Evolutionary conservation across 441 rosid species (phyloP).

Genomic region (Brassica hybrid): DNA sequence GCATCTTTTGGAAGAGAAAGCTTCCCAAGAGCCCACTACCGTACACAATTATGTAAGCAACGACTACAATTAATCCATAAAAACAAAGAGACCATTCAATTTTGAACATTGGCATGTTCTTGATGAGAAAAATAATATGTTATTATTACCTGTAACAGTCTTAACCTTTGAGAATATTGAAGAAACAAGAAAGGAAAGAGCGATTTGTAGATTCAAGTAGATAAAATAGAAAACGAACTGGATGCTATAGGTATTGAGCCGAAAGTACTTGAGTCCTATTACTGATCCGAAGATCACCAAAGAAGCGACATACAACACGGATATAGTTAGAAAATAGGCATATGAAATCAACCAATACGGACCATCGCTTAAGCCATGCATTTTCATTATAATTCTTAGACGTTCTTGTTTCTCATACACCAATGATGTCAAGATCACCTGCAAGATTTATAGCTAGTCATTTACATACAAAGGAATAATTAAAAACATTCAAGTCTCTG

Average conservation of each 20-base stretch:
- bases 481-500: not conserved
- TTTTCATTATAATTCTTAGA: constrained; percentile 95
- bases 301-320: constrained; percentile 64
- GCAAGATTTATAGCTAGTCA: constrained; percentile 16
- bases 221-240: constrained; percentile 76
- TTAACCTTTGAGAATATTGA: constrained; percentile 75
- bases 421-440: constrained; percentile 78
- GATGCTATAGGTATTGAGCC: constrained; percentile 69
- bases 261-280: constrained; percentile 78
- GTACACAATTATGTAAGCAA: constrained; percentile 70
- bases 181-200: constrained; percentile 75
- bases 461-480: not conserved
- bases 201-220: constrained; percentile 83
- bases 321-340: constrained; percentile 74
- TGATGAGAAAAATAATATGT: constrained; percentile 9
- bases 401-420: constrained; percentile 89
- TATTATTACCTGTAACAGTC: constrained; percentile 80
- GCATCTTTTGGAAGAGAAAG: constrained; percentile 62
- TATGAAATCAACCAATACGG: constrained; percentile 95
- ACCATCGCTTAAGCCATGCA: constrained; percentile 99
- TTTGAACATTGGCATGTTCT: constrained; percentile 7
- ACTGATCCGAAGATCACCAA: constrained; percentile 79
- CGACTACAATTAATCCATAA: constrained; percentile 54
- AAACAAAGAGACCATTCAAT: not conserved
- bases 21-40: constrained; percentile 86